phyloP scores from a whole-genome alignment of 306 rosid species.

The Cucumis melo region DNA sequence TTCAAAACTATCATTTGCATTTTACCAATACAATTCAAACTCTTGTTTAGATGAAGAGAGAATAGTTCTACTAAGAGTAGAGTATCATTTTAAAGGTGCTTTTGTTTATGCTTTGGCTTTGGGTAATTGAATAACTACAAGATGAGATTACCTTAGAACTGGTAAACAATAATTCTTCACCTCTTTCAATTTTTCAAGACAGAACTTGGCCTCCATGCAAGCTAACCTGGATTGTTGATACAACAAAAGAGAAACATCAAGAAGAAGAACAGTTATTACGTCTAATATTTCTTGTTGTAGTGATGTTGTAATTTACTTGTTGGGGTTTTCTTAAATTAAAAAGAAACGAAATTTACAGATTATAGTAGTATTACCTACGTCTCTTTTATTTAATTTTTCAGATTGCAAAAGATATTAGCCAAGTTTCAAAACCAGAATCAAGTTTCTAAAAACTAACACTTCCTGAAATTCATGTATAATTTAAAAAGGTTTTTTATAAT shows the following conservation, averaged over 20 bases:
- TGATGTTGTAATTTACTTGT: not conserved
- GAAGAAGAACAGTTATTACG: not conserved
- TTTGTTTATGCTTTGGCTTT: not conserved
- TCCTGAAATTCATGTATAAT: not conserved
- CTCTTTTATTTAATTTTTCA: not conserved
- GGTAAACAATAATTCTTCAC: slow-evolving; percentile 58
- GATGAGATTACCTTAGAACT: slow-evolving; percentile 49
- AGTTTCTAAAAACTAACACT: not conserved
- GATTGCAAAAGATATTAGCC: not conserved
- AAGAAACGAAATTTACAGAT: too few relatives aligned
- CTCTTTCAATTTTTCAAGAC: slow-evolving; percentile 70
- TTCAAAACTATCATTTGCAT: not conserved
- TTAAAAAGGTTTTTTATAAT: not conserved
- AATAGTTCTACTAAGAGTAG: not conserved
- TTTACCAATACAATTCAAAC: not conserved
- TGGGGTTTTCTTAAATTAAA: too few relatives aligned
- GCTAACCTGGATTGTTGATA: slow-evolving; percentile 48
- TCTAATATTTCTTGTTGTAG: not conserved
- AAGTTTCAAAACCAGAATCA: not conserved
- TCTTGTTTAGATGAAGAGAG: not conserved
- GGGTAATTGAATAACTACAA: not conserved
- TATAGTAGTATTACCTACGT: too few relatives aligned
- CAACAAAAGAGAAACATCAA: not conserved
- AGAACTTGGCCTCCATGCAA: slow-evolving; percentile 85
- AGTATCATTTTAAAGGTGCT: not conserved